Evolutionary conservation across 768 basidiomycete genomes (phyloP), one percentile per base, ranked within the genome.

Genomic region (Astraeus odoratus): DNA sequence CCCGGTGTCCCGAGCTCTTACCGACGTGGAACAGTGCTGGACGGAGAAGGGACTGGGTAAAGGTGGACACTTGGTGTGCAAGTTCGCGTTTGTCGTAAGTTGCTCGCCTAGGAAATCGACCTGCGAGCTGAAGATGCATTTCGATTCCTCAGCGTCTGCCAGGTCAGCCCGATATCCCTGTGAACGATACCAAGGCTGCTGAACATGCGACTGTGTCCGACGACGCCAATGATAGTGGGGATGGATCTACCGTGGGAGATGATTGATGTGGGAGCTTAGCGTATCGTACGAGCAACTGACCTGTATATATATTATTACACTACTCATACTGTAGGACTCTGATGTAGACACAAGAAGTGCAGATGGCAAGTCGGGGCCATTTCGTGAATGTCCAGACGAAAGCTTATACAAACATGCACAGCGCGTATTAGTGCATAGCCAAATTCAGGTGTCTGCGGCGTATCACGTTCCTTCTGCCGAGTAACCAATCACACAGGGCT

Each of bases 41-140:
- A 74, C 74, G 61, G 87, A 83, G 51, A 69, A 67, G 48, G 91
- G 92, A 0, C 57, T 83, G 33, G 83, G 85, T 53, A 60, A 71
- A 0, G 70, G 78, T 30, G 86, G 87, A 1, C 83, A 76, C 58
- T 68, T 81, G 27, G 89, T 96, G 20, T 95, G 92, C 69, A 87
- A 90, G 60, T 93, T 77, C 56, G 79, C 82, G 0, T 86, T 96
- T 60, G 80, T 85, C 67, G 88, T 89, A 42, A 47, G 72, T 56
- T 2, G 8, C 23, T 37, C 29, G 9, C 36, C 24, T 1, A 10
- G n/a, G 25, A 26, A 12, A 22, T 7, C 26, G 39, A 13, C 18
- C 23, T 20, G 10, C 8, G 20, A 39, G 20, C 23, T 38, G 20
- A 20, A n/a, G 8, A 37, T 39, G 25, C 12, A 30, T 22, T 2